phyloP scores from a whole-genome alignment of 2,329 filamentous ascomycete genomes.

The Penicillium sp. region DNA sequence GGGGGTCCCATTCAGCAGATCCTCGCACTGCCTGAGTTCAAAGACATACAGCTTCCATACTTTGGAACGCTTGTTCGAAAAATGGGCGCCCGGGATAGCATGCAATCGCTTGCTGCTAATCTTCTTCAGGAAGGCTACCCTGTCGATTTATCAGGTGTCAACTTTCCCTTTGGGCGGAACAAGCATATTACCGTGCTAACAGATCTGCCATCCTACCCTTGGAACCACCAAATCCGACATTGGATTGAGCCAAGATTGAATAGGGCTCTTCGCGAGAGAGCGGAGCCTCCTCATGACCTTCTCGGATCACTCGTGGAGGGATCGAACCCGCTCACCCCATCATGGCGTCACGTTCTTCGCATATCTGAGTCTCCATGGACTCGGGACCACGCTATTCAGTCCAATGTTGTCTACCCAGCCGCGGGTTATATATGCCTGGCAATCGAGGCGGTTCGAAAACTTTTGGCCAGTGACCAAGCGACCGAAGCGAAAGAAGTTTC shows the following conservation, averaged over 20 bases:
- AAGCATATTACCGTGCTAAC: not conserved
- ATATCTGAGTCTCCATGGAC: conserved; percentile 35
- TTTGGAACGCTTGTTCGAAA: not conserved
- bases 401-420: conserved; percentile 30
- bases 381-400: conserved; percentile 30
- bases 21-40: too few relatives aligned
- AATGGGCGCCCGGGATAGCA: too few relatives aligned
- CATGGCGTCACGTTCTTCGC: conserved; percentile 36
- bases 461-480: not conserved
- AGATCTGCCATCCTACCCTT: conserved; percentile 46
- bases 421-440: conserved; percentile 37
- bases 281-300: conserved; percentile 19
- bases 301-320: conserved; percentile 16
- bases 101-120: too few relatives aligned
- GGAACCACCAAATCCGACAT: conserved; percentile 39
- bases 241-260: conserved; percentile 37
- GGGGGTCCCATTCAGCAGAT: conserved; percentile 27
- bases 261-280: conserved; percentile 18
- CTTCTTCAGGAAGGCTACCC: not conserved
- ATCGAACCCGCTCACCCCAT: conserved; percentile 17
- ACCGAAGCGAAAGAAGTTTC: not conserved
- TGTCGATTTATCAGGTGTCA: not conserved
- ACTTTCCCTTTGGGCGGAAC: not conserved
- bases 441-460: conserved; percentile 30
- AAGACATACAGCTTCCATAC: not conserved